Evolutionary conservation across 2,329 filamentous ascomycete genomes (phyloP), one percentile per base, ranked within the genome.

Genomic region (Penicillium sp.): DNA sequence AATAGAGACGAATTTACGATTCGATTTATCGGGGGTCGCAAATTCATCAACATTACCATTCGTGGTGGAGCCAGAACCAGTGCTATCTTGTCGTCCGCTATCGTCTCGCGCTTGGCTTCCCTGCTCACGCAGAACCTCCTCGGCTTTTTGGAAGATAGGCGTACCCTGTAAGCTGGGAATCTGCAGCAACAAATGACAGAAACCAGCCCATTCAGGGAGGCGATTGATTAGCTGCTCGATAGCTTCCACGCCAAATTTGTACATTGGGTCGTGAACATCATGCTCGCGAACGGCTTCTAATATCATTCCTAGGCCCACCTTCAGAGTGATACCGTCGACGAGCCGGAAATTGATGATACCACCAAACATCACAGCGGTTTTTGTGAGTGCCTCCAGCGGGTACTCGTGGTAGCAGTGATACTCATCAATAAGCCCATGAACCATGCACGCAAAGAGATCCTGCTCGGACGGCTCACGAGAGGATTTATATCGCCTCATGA

Each of bases 381-480:
- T 98, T 7, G 94, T 94, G 55, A 99, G 82, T 6, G 95, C 95
- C 73, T 97, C 94, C n/a, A 97, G 83, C 0, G 96, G 96, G 76
- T 99, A 99, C 72, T 96, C 93, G 46, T 91, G 88, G 75, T 97
- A 99, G 73, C 97, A 96, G 59, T 90, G 90, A 75, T 97, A 99
- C 80, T 99, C 95, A 70, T 99, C 95, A 70, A 99, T 97, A 4
- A 99, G 83, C 0, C 95, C 95, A 72, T 97, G 93, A 41, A 99
- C 96, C 93, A 99, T 99, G 80, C 94, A 97, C 15, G 94, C 91
- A 75, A 99, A 99, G 7, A 97, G 86, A 74, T 99, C 95, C 75
- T 98, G 95, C 64, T 97, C 92, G 17, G 90, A 82, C 1, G 92
- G 85, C 63, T 95, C 91, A 52, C 88, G 87, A 0, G 96, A 98